Percentiles rank a stretch among this genome's conserved stretches.
Conservation (phyloP, 2,329 filamentous ascomycete species). For the Amesomyces nigricolor region DNA sequence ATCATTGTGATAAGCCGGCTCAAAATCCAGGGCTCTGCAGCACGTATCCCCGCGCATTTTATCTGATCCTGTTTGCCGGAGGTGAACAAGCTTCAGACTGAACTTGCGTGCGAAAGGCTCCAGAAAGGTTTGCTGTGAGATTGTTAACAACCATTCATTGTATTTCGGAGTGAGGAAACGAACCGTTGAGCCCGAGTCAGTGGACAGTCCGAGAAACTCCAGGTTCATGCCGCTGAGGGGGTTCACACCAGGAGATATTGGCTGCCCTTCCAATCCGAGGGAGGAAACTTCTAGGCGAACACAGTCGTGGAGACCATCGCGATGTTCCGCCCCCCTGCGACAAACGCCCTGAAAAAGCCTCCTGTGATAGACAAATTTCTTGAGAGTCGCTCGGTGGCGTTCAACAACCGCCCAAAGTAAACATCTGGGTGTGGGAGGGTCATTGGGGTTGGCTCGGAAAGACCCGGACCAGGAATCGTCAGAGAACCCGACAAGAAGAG, state of each 20-base stretch:
- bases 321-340: too few relatives aligned
- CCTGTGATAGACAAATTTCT: neutral
- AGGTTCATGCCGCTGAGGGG: neutral
- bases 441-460: too few relatives aligned
- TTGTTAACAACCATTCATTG: too few relatives aligned
- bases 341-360: neutral
- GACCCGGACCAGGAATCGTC: neutral
- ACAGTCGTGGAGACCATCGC: too few relatives aligned
- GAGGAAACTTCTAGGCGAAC: too few relatives aligned
- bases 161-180: neutral
- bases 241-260: neutral
- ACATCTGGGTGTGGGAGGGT: too few relatives aligned
- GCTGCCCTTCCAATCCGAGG: too few relatives aligned
- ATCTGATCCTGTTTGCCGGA: slow-evolving; percentile 4
- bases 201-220: neutral
- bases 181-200: neutral
- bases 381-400: neutral
- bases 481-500: neutral
- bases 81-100: slow-evolving; percentile 2
- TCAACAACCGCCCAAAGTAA: neutral
- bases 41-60: neutral
- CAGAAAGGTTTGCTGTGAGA: neutral
- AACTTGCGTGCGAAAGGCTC: neutral
- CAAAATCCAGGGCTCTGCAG: neutral
- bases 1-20: too few relatives aligned